Evolutionary conservation across 805 yeast species (phyloP).

Genomic region (Metschnikowia similis): DNA sequence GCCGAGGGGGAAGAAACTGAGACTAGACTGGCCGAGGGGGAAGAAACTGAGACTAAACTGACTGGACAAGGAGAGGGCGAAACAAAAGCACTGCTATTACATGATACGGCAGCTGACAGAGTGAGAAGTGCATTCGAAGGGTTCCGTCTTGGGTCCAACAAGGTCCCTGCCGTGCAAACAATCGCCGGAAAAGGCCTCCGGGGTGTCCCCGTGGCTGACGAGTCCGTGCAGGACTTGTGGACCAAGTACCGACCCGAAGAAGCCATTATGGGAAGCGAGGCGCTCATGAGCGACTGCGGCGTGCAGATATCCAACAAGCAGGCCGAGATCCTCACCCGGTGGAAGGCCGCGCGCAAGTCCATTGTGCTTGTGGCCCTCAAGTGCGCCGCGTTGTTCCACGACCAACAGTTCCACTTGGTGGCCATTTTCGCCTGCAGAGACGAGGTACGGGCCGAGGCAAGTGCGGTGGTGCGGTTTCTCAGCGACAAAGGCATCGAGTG

Average conservation of each 20-base stretch:
- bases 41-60: too few species aligned
- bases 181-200: conserved; percentile 58
- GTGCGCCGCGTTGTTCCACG: conserved; percentile 24
- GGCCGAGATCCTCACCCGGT: conserved; percentile 33
- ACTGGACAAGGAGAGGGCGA: too few species aligned
- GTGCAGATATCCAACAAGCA: conserved; percentile 35
- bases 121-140: background rate
- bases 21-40: too few species aligned
- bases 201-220: conserved; percentile 35
- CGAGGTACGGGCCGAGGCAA: conserved; percentile 54
- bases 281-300: conserved; percentile 46
- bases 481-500: conserved; percentile 45
- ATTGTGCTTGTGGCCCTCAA: conserved; percentile 52
- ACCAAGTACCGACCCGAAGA: conserved; percentile 25
- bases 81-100: too few species aligned
- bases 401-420: conserved; percentile 33
- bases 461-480: conserved; percentile 39
- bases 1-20: too few species aligned
- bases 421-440: conserved; percentile 59
- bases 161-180: conserved; percentile 47
- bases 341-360: conserved; percentile 66
- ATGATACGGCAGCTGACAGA: too few species aligned
- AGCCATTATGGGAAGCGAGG: conserved; percentile 59
- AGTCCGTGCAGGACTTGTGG: conserved; percentile 29
- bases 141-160: conserved; percentile 22